phyloP scores from a whole-genome alignment of 148 eudicot genomes.

The Mesembryanthemum crystallinum region DNA sequence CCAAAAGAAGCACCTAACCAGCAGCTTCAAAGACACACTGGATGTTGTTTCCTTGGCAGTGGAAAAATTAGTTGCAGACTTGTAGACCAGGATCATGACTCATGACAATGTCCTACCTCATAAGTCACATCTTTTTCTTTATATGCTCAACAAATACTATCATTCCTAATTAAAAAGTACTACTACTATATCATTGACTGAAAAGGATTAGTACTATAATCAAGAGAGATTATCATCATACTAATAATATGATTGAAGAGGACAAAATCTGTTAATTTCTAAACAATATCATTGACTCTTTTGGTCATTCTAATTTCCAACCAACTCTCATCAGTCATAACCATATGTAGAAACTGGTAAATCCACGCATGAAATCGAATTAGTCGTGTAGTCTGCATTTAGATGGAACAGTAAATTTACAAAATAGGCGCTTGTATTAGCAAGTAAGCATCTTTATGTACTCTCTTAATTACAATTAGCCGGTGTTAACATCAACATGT shows the following conservation, averaged over 20 bases:
- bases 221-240: background rate
- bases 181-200: too few species aligned
- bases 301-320: background rate
- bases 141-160: too few species aligned
- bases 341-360: too few species aligned
- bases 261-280: background rate
- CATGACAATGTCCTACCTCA: constrained; percentile 4
- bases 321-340: too few species aligned
- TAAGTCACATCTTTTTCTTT: background rate
- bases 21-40: constrained; percentile 22
- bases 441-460: background rate
- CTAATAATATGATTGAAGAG: background rate
- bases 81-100: constrained; percentile 22
- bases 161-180: too few species aligned
- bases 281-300: constrained; percentile 13
- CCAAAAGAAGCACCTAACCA: constrained; percentile 23
- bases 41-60: constrained; percentile 5
- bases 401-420: constrained; percentile 1
- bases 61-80: constrained; percentile 24
- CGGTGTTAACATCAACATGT: constrained; percentile 11
- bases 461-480: constrained; percentile 20
- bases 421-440: background rate
- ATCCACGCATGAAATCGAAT: background rate
- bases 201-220: too few species aligned
- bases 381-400: background rate